phyloP scores from a whole-genome alignment of 2,329 filamentous ascomycete genomes.

The Cadophora gregata region DNA sequence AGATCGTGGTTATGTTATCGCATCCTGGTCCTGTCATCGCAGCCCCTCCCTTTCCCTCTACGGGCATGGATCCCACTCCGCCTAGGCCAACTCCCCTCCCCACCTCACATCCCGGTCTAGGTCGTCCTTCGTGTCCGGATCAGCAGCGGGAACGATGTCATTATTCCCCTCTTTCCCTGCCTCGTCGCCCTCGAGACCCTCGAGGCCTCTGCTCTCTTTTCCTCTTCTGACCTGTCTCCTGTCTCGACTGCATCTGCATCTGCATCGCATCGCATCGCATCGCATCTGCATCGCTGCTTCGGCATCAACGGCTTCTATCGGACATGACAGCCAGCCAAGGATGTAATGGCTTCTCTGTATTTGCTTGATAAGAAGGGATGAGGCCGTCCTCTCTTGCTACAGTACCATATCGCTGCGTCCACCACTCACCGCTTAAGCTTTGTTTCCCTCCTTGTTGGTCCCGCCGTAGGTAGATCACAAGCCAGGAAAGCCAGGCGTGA shows the following conservation, averaged over 20 bases:
- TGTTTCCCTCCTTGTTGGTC: not conserved
- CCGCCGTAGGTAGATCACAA: not conserved
- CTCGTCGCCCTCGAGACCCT: no score
- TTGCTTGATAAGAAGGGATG: not conserved
- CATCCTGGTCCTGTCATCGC: not conserved
- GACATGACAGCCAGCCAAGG: not conserved
- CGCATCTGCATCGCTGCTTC: not conserved
- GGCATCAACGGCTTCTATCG: not conserved
- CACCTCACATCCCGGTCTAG: not conserved
- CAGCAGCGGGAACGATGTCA: slow-evolving; percentile 5
- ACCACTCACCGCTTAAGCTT: not conserved
- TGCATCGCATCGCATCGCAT: no score
- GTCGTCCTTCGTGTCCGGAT: not conserved
- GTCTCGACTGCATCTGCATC: not conserved
- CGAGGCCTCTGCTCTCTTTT: not conserved
- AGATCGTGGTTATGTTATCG: no score
- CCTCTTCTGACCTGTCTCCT: not conserved
- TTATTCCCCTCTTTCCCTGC: slow-evolving; percentile 4
- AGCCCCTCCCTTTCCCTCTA: no score
- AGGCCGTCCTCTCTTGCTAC: not conserved
- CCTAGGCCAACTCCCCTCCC: not conserved
- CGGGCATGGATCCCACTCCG: no score
- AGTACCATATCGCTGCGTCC: not conserved
- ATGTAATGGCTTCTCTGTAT: not conserved
- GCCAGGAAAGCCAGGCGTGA: not conserved